Evolutionary conservation across 1,284 basidiomycete genomes (phyloP).

Genomic region (Coniferiporia weirii): DNA sequence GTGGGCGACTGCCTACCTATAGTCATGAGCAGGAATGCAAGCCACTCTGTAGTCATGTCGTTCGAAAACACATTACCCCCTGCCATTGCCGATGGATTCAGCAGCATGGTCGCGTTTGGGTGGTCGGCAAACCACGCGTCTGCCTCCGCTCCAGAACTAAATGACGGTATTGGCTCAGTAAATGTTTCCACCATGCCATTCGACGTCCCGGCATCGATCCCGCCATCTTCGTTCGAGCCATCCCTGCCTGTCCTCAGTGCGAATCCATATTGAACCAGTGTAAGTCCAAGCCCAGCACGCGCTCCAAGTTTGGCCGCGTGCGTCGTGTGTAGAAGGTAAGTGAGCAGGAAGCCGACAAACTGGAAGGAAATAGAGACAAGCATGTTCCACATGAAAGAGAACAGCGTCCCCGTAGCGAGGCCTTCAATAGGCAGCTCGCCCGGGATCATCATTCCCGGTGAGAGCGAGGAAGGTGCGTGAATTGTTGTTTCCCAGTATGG

Average conservation of each 20-base stretch:
- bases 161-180: conserved; percentile 29
- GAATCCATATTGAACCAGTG: conserved; percentile 92
- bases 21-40: conserved; percentile 92
- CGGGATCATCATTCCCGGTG: conserved; percentile 22
- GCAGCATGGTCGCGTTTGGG: conserved; percentile 26
- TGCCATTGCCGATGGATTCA: neutral
- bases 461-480: conserved; percentile 64
- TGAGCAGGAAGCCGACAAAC: conserved; percentile 94
- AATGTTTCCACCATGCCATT: conserved; percentile 23
- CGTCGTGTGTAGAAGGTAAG: conserved; percentile 90
- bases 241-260: conserved; percentile 56
- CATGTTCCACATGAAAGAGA: conserved; percentile 90
- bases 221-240: conserved; percentile 29
- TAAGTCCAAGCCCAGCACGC: conserved; percentile 91
- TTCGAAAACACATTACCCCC: conserved; percentile 21
- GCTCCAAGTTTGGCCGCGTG: conserved; percentile 95
- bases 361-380: conserved; percentile 95
- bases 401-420: conserved; percentile 73
- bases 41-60: conserved; percentile 75
- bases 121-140: conserved; percentile 38
- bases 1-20: conserved; percentile 46
- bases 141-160: conserved; percentile 44
- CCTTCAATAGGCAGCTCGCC: conserved; percentile 76
- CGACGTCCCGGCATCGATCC: conserved; percentile 13
- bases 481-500: conserved; percentile 98